Percentiles rank a stretch among this genome's conserved stretches.
These are phyloP conservation scores for Pestalotiopsis sp. DNA, from an alignment of 2,329 filamentous ascomycete genomes.

Conservation along the genomic window DNA sequence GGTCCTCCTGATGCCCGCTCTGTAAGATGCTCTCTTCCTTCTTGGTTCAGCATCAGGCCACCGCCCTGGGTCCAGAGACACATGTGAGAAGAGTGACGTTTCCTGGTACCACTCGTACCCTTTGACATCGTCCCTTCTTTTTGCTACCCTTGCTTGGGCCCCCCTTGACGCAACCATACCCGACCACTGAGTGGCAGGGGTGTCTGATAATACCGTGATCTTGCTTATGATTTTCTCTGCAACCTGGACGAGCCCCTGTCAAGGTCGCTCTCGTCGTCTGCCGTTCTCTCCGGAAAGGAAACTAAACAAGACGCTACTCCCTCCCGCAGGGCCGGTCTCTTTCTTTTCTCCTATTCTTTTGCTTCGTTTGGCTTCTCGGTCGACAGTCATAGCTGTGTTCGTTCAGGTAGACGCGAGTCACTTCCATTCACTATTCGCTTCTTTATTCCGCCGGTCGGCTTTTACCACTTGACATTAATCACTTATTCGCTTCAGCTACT, in stretches of 20 bases:
- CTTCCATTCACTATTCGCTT: slow-evolving; percentile 6
- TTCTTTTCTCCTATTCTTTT: slow-evolving; percentile 24
- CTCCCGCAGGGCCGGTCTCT: slow-evolving; percentile 36
- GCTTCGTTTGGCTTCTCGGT: slow-evolving; percentile 24
- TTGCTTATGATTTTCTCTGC: slow-evolving; percentile 18
- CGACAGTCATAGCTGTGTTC: slow-evolving; percentile 21
- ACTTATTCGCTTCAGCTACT: slow-evolving; percentile 5
- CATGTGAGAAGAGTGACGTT: slow-evolving; percentile 4
- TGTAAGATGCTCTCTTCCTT: neutral
- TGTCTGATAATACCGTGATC: slow-evolving; percentile 1
- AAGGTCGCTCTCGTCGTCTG: slow-evolving; percentile 14
- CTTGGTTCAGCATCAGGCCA: slow-evolving; percentile 8
- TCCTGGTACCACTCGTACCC: neutral
- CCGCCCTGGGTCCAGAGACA: slow-evolving; percentile 2
- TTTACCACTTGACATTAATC: neutral
- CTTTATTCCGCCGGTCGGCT: slow-evolving; percentile 14
- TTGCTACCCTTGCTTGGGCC: neutral
- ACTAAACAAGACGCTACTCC: slow-evolving; percentile 29
- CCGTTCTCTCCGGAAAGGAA: slow-evolving; percentile 15
- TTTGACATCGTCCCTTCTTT: slow-evolving; percentile 3
- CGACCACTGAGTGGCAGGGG: neutral
- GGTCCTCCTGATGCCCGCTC: neutral
- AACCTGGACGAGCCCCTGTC: slow-evolving; percentile 20
- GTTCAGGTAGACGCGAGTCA: slow-evolving; percentile 16
- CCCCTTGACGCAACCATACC: slow-evolving; percentile 2